These are phyloP conservation scores for Talaromyces adpressus DNA, from an alignment of 495 filamentous ascomycete species.

Conservation along the genomic window DNA sequence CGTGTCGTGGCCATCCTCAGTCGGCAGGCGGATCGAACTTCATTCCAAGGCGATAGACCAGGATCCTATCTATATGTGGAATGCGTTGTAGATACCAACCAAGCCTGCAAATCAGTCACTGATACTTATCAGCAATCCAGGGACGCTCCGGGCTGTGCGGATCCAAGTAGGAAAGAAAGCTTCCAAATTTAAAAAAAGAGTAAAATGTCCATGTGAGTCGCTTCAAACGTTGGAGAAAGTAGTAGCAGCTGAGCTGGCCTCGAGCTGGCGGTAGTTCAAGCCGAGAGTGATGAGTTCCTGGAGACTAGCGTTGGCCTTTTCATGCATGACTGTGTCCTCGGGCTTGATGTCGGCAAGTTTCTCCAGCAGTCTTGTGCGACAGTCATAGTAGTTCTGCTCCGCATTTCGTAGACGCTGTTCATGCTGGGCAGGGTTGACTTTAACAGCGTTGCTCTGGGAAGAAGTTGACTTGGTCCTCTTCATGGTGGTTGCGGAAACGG, in stretches of 20 bases:
- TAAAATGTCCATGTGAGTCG: neutral
- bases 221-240: constrained; percentile 30
- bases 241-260: constrained; percentile 37
- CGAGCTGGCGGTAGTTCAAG: constrained; percentile 38
- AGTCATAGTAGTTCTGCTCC: constrained; percentile 38
- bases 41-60: neutral
- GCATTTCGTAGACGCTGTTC: constrained; percentile 39
- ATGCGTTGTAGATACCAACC: neutral
- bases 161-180: neutral
- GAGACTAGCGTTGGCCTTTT: constrained; percentile 42
- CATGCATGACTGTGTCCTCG: constrained; percentile 37
- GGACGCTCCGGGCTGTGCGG: neutral
- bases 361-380: constrained; percentile 35
- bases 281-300: constrained; percentile 41
- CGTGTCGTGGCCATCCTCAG: neutral
- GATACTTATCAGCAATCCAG: neutral
- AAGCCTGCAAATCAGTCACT: neutral
- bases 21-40: neutral
- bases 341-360: constrained; percentile 34
- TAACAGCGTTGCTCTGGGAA: constrained; percentile 29
- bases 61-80: neutral
- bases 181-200: constrained; percentile 1
- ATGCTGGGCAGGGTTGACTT: constrained; percentile 30
- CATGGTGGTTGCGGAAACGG: constrained; percentile 34
- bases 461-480: constrained; percentile 40